Evolutionary conservation across 768 basidiomycete genomes (phyloP).

Genomic region (Saitozyma sp.): DNA sequence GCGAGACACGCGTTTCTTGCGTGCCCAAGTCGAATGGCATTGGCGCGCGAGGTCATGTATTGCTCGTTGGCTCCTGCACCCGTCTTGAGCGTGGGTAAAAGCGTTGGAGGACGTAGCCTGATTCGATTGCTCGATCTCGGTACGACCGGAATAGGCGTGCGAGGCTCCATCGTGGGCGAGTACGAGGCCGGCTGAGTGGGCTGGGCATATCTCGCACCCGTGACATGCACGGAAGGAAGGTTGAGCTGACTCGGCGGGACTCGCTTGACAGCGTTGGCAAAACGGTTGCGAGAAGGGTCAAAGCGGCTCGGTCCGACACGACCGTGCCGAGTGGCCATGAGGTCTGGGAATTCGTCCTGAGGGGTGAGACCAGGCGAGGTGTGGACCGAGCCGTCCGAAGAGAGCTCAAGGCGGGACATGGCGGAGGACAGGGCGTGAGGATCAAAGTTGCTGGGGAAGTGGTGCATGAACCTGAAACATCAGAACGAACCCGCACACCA

Average conservation of each 20-base stretch:
- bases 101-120: slow-evolving; percentile 74
- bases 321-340: slow-evolving; percentile 26
- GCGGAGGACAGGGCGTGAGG: slow-evolving; percentile 45
- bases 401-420: slow-evolving; percentile 49
- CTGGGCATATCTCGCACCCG: slow-evolving; percentile 22
- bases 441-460: slow-evolving; percentile 82
- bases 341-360: slow-evolving; percentile 52
- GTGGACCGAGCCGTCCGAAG: slow-evolving; percentile 43
- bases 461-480: slow-evolving; percentile 69
- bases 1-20: slow-evolving; percentile 92
- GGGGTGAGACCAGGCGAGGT: slow-evolving; percentile 26
- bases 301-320: slow-evolving; percentile 55
- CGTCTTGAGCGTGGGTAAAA: slow-evolving; percentile 85
- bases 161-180: slow-evolving; percentile 9
- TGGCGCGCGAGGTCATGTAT: slow-evolving; percentile 85
- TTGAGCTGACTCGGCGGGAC: slow-evolving; percentile 23
- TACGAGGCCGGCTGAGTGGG: slow-evolving; percentile 1
- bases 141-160: slow-evolving; percentile 21
- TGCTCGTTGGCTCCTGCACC: slow-evolving; percentile 74
- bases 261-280: slow-evolving; percentile 87
- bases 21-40: slow-evolving; percentile 87
- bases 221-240: slow-evolving; percentile 25
- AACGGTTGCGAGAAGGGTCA: slow-evolving; percentile 86
- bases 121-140: slow-evolving; percentile 72
- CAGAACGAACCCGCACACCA: neutral